Evolutionary conservation across 257 asterid species (phyloP), one percentile per base, ranked within the genome.

Genomic region (Solanum commersonii): DNA sequence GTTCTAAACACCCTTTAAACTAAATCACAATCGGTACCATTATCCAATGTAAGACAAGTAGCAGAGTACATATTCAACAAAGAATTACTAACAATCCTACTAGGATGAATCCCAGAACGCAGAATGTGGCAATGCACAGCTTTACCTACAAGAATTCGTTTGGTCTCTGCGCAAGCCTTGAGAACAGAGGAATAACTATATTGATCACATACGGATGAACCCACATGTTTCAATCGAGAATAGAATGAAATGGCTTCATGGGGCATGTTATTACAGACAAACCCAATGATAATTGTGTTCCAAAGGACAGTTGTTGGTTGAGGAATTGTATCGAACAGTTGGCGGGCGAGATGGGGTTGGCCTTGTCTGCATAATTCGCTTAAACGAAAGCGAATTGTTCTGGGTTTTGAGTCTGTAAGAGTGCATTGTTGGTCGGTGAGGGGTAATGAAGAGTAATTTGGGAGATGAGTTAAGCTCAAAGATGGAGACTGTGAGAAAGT

Each of bases 291-390:
- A 1, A 94, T 90, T 13, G 98, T 87, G 93, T 95, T 96, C 97
- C 98, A 95, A 22, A 95, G 92, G 5, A 96, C 98, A 74, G 96
- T 93, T 14, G 95, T 91, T 72, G 98, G 99, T 81, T 92, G 92
- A 23, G 98, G 98, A 93, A 96, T 95, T 88, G 93, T 89, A 87
- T 95, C 98, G 94, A 96, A 94, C 92, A 95, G 91, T 85, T 96
- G 96, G 89, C 98, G 94, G 20, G 98, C 98, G 35, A 94, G 90
- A 18, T 88, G 87, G 82, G 92, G 59, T 38, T 94, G 89, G 78
- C 96, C 98, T 76, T 94, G 87, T 90, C 89, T 74, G 89, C 99
- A 94, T 14, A 92, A 92, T 90, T 93, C 90, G 79, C 97, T 94
- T 86, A 96, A 87, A 23, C 98, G 93, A 87, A 92, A 94, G 5